phyloP scores from a whole-genome alignment of 2,329 filamentous ascomycete species.

The Aspergillus thermomutatus region DNA sequence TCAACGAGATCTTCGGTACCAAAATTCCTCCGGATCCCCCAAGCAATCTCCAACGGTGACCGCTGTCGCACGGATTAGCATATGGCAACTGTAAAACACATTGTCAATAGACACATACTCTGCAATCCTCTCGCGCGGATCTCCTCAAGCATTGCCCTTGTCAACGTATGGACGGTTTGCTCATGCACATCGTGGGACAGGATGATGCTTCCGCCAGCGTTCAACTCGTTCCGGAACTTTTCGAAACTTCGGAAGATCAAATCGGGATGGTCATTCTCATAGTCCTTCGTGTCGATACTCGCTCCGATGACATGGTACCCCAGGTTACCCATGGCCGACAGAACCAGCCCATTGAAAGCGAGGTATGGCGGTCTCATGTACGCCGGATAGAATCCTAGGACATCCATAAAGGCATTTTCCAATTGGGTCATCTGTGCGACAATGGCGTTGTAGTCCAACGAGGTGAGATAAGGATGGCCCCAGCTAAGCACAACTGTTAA shows the following conservation, averaged over 20 bases:
- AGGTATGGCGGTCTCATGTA: constrained; percentile 50
- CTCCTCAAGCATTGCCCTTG: constrained; percentile 32
- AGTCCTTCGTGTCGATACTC: constrained; percentile 45
- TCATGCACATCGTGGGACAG: constrained; percentile 39
- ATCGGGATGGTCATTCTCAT: constrained; percentile 29
- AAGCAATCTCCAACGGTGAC: constrained; percentile 59
- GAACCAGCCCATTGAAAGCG: constrained; percentile 28
- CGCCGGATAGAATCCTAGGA: constrained; percentile 44
- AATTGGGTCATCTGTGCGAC: constrained; percentile 40
- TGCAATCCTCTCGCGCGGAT: constrained; percentile 42
- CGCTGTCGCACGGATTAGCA: constrained; percentile 24
- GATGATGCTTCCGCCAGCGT: constrained; percentile 30
- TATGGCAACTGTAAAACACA: not conserved
- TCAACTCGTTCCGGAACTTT: constrained; percentile 30
- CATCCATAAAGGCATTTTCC: constrained; percentile 37
- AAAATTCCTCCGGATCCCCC: constrained; percentile 49
- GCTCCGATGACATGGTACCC: constrained; percentile 46
- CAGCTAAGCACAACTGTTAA: constrained; percentile 24
- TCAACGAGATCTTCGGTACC: constrained; percentile 42
- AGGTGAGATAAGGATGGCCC: constrained; percentile 38
- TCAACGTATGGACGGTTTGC: constrained; percentile 33
- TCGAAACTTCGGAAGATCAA: constrained; percentile 28
- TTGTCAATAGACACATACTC: constrained; percentile 18
- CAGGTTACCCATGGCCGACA: constrained; percentile 37
- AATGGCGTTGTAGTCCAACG: constrained; percentile 30